Evolutionary conservation across 2,329 filamentous ascomycete species (phyloP).

Genomic region (Trichophyton schoenleinii): DNA sequence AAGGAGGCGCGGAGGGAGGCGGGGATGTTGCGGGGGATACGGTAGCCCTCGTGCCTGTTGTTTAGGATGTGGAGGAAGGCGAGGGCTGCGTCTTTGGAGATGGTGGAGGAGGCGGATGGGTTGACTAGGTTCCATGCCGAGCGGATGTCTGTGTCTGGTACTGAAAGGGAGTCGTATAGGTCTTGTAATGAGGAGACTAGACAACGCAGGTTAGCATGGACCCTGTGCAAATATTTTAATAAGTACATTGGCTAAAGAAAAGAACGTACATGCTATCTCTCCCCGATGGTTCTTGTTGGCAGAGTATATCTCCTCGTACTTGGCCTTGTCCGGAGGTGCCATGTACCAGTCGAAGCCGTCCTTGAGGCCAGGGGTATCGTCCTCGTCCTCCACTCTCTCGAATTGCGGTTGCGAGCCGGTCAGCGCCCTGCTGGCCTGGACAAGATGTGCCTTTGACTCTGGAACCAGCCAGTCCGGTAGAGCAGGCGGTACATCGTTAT

Average conservation of each 20-base stretch:
- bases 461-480: slow-evolving; percentile 95
- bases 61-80: slow-evolving; percentile 96
- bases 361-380: slow-evolving; percentile 71
- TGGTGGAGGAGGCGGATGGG: slow-evolving; percentile 65
- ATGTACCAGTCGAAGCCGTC: slow-evolving; percentile 99
- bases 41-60: slow-evolving; percentile 85
- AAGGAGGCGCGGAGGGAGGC: slow-evolving; percentile 84
- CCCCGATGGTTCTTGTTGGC: slow-evolving; percentile 81
- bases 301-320: slow-evolving; percentile 95
- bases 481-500: slow-evolving; percentile 68
- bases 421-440: slow-evolving; percentile 69
- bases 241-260: not conserved
- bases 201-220: not conserved
- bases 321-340: slow-evolving; percentile 76
- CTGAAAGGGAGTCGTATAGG: slow-evolving; percentile 60
- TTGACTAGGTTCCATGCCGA: slow-evolving; percentile 97
- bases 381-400: slow-evolving; percentile 66
- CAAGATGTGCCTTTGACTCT: slow-evolving; percentile 83
- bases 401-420: slow-evolving; percentile 70
- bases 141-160: slow-evolving; percentile 65
- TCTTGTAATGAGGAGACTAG: slow-evolving; percentile 65
- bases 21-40: slow-evolving; percentile 82
- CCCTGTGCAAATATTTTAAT: no score
- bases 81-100: slow-evolving; percentile 89
- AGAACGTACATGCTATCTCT: slow-evolving; percentile 58